Conservation (phyloP, 331 rosid genomes). For the Rhamnella rubrinervis region DNA sequence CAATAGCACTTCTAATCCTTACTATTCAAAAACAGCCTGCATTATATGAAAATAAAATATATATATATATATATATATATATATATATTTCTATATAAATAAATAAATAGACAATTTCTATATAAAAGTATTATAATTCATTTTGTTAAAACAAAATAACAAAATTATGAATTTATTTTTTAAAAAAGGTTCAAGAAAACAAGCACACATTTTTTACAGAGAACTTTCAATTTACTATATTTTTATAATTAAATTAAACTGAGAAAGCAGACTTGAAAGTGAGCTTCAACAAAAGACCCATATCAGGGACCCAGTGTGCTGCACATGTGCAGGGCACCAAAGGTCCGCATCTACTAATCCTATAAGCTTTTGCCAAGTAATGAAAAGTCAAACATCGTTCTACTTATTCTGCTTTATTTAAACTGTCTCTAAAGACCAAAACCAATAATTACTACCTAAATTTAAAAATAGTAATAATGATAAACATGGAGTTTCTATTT, state of each 20-base stretch:
- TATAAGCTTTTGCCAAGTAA: background rate
- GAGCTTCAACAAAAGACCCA: too few species aligned
- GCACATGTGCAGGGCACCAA: slow-evolving; percentile 4
- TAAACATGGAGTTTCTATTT: too few species aligned
- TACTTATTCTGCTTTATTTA: background rate
- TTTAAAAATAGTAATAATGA: background rate
- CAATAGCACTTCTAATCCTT: background rate
- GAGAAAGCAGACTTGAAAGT: background rate
- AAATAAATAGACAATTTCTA: background rate
- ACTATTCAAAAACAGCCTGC: background rate
- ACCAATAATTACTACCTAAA: background rate
- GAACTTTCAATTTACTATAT: too few species aligned
- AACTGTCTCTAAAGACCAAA: background rate
- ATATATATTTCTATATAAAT: background rate
- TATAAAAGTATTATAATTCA: too few species aligned
- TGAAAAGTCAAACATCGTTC: slow-evolving; percentile 5
- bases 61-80: background rate
- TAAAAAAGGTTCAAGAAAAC: too few species aligned
- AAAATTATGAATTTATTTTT: too few species aligned
- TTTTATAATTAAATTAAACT: too few species aligned
- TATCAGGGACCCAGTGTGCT: background rate
- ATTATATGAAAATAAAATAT: background rate
- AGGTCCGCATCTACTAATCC: background rate
- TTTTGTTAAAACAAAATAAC: too few species aligned
- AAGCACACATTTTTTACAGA: too few species aligned